Conservation (phyloP, 176 grass and related monocot species). For the Musa schizocarpa region DNA sequence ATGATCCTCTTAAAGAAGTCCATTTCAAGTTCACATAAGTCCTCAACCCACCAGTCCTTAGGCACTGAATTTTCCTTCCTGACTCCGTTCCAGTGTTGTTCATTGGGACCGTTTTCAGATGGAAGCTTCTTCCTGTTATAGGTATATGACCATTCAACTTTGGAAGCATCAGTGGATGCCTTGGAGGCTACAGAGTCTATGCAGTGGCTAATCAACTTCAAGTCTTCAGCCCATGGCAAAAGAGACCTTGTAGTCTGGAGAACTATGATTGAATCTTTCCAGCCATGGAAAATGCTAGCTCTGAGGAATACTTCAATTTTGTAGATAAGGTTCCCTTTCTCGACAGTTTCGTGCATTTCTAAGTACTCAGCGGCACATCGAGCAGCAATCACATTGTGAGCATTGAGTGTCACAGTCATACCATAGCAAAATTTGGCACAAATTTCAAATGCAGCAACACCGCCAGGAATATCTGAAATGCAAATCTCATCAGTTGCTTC, state of each 20-base stretch:
- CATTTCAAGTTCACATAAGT: slow-evolving; percentile 64
- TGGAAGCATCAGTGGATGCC: slow-evolving; percentile 61
- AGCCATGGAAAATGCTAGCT: slow-evolving; percentile 69
- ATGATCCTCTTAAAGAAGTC: slow-evolving; percentile 71
- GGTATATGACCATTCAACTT: slow-evolving; percentile 90
- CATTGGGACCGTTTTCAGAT: slow-evolving; percentile 46
- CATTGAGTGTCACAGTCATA: slow-evolving; percentile 72
- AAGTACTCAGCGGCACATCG: slow-evolving; percentile 87
- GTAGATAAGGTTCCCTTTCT: slow-evolving; percentile 87
- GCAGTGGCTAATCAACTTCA: slow-evolving; percentile 79
- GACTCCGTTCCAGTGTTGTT: slow-evolving; percentile 58
- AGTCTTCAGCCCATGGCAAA: slow-evolving; percentile 76
- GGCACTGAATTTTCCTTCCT: slow-evolving; percentile 58
- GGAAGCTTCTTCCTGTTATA: slow-evolving; percentile 81
- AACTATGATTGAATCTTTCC: slow-evolving; percentile 89
- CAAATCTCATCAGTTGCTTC: slow-evolving; percentile 49
- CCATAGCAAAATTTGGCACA: slow-evolving; percentile 95
- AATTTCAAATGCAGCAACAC: slow-evolving; percentile 69
- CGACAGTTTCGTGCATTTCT: slow-evolving; percentile 85
- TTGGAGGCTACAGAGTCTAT: slow-evolving; percentile 84
- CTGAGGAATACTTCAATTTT: slow-evolving; percentile 86
- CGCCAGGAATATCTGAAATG: slow-evolving; percentile 75
- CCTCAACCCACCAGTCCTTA: slow-evolving; percentile 94
- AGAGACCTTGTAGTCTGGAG: slow-evolving; percentile 78
- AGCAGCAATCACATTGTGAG: slow-evolving; percentile 75